Evolutionary conservation across 306 rosid species (phyloP).

Genomic region (Mimosa bimucronata): DNA sequence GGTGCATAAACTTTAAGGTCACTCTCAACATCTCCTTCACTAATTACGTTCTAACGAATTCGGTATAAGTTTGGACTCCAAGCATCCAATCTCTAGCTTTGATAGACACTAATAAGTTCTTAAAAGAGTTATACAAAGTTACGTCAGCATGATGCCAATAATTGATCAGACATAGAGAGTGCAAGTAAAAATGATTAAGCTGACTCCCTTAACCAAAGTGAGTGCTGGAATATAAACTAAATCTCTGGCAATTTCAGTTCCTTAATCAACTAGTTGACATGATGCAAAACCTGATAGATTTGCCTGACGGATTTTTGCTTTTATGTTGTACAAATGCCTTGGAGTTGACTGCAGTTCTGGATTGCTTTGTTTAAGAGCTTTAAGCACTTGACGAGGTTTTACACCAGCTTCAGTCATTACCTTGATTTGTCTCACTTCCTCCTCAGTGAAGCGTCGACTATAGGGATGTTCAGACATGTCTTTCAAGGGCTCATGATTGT

Average conservation of each 20-base stretch:
- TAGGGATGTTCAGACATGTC: conserved; percentile 85
- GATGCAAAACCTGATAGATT: conserved; percentile 61
- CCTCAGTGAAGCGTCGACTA: conserved; percentile 77
- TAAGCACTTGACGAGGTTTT: conserved; percentile 80
- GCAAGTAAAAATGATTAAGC: background rate
- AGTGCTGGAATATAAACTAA: conserved; percentile 3
- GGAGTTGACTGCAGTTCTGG: conserved; percentile 83
- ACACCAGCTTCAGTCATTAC: conserved; percentile 76
- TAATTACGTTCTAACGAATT: conserved; percentile 8
- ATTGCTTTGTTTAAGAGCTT: conserved; percentile 71
- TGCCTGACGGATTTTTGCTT: conserved; percentile 84
- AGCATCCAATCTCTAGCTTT: background rate
- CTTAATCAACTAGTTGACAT: conserved; percentile 20
- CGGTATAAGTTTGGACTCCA: background rate
- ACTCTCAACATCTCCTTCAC: background rate
- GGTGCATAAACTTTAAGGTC: conserved; percentile 21
- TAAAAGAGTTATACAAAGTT: conserved; percentile 8
- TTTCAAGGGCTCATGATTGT: conserved; percentile 76
- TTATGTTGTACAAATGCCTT: conserved; percentile 78
- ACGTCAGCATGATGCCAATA: conserved; percentile 24
- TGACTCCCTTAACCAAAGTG: conserved; percentile 4
- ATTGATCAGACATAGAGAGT: conserved; percentile 5
- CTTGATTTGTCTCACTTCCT: conserved; percentile 68
- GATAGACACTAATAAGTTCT: conserved; percentile 6
- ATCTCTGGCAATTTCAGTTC: conserved; percentile 18